Percentiles rank a stretch among this genome's conserved stretches.
Evolutionary conservation across 768 basidiomycete genomes (phyloP).

Genomic region (Cyathus striatus): DNA sequence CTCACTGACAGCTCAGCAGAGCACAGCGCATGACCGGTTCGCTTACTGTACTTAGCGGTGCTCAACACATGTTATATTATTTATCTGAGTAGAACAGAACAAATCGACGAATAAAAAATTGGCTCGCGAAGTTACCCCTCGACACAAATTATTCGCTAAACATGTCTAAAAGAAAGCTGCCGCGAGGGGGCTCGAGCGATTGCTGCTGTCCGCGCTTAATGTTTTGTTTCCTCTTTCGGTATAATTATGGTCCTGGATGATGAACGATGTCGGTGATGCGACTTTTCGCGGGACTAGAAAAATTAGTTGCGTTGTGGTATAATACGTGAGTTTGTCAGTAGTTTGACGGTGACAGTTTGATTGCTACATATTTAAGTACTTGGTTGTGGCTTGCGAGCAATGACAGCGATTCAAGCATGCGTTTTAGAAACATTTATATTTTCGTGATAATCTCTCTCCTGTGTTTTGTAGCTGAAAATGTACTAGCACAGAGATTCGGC

Average conservation of each 20-base stretch:
- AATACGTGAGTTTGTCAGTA: background rate
- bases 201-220: background rate
- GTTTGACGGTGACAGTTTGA: no score
- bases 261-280: background rate
- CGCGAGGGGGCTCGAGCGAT: slow-evolving; percentile 31
- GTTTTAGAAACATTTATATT: background rate
- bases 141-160: slow-evolving; percentile 80
- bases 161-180: slow-evolving; percentile 72
- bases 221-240: background rate
- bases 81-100: slow-evolving; percentile 89
- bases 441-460: no score
- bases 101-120: slow-evolving; percentile 84
- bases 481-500: no score
- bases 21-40: slow-evolving; percentile 80
- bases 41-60: slow-evolving; percentile 79
- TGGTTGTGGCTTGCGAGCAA: background rate
- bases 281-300: no score
- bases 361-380: no score
- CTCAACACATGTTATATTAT: slow-evolving; percentile 90
- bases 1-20: slow-evolving; percentile 49
- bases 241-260: background rate
- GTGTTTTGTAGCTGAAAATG: no score
- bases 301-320: background rate
- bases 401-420: background rate
- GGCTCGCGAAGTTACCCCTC: slow-evolving; percentile 45